Evolutionary conservation across 192 early-diverging fungal genomes (phyloP).

Genomic region (Linnemannia exigua): DNA sequence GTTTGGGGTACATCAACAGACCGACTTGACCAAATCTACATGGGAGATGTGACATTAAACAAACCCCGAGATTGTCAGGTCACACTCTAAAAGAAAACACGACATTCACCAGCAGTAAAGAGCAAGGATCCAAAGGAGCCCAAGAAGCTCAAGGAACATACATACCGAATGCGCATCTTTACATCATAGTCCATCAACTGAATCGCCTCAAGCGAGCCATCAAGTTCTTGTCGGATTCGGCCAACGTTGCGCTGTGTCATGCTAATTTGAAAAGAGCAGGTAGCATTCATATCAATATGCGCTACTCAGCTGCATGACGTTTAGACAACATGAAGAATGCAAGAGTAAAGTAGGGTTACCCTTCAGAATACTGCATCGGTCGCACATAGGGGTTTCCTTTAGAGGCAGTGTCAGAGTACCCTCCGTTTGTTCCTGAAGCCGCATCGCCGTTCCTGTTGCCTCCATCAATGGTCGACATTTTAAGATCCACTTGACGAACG

Average conservation of each 20-base stretch:
- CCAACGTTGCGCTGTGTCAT: slow-evolving; percentile 23
- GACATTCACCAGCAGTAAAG: background rate
- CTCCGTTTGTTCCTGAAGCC: background rate
- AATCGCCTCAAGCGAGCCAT: slow-evolving; percentile 14
- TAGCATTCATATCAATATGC: background rate
- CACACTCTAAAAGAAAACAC: background rate
- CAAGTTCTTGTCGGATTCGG: slow-evolving; percentile 19
- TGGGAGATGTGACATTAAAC: background rate
- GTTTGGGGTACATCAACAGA: slow-evolving; percentile 16
- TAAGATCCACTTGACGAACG: slow-evolving; percentile 23
- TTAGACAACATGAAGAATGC: too few relatives aligned
- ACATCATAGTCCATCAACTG: slow-evolving; percentile 34
- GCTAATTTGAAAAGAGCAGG: background rate
- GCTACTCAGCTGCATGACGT: background rate
- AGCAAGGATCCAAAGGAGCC: background rate
- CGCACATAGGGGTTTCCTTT: background rate
- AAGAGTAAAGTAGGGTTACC: background rate
- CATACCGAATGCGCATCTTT: slow-evolving; percentile 49
- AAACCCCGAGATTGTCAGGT: background rate
- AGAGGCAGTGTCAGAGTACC: background rate
- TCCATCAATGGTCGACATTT: slow-evolving; percentile 2
- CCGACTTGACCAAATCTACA: slow-evolving; percentile 32
- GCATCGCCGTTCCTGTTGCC: background rate
- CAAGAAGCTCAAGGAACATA: background rate
- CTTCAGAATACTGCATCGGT: slow-evolving; percentile 25